phyloP scores from a whole-genome alignment of 495 filamentous ascomycete genomes.

The Talaromyces thailandensis region DNA sequence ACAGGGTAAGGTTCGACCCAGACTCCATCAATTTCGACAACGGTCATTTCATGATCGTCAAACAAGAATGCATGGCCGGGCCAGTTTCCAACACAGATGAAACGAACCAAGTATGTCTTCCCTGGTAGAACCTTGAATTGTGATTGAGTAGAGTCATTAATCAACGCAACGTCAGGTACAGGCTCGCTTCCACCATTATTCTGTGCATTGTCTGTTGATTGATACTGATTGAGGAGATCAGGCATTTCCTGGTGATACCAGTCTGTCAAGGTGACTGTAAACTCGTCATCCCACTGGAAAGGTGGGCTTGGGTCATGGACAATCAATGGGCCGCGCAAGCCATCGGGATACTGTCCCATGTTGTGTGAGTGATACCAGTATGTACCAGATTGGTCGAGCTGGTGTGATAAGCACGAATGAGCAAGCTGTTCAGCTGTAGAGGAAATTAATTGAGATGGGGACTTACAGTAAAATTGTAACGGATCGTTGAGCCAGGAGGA shows the following conservation, averaged over 20 bases:
- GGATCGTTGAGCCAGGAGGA: constrained; percentile 45
- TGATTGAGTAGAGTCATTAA: constrained; percentile 52
- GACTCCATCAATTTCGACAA: constrained; percentile 71
- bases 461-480: constrained; percentile 67
- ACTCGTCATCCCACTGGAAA: constrained; percentile 61
- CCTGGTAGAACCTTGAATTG: constrained; percentile 36
- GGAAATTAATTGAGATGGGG: not conserved
- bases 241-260: constrained; percentile 55
- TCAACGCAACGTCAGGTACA: constrained; percentile 54
- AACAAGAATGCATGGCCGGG: constrained; percentile 46
- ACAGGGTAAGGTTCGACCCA: constrained; percentile 45
- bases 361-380: constrained; percentile 84
- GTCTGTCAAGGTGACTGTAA: constrained; percentile 46
- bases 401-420: constrained; percentile 29
- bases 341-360: constrained; percentile 70
- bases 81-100: constrained; percentile 54
- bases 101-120: constrained; percentile 56
- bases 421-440: not conserved
- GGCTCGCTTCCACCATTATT: constrained; percentile 43
- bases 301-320: constrained; percentile 61
- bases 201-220: constrained; percentile 40
- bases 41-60: constrained; percentile 46
- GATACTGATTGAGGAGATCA: constrained; percentile 43
- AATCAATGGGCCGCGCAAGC: constrained; percentile 63
- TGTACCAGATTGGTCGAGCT: constrained; percentile 64